Evolutionary conservation across 1,284 basidiomycete genomes (phyloP).

Genomic region (Exobasidium cylindrosporum): DNA sequence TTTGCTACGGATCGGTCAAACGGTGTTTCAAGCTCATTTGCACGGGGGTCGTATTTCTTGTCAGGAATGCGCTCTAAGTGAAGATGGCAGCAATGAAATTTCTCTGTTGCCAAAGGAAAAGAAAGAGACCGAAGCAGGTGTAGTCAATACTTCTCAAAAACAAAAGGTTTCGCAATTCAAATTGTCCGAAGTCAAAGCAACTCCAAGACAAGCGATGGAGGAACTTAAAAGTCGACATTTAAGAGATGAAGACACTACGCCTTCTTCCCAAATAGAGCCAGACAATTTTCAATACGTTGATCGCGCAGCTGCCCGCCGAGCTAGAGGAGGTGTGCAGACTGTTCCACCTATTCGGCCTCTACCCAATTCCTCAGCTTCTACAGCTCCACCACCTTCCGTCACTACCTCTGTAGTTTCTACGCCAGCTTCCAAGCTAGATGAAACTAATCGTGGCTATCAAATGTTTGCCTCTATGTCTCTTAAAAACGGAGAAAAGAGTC

Average conservation of each 20-base stretch:
- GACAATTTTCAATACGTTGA: not conserved
- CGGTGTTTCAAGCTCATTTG: conserved; percentile 23
- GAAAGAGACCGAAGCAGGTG: not conserved
- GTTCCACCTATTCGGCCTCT: not conserved
- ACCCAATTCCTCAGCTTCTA: not conserved
- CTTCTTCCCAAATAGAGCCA: not conserved
- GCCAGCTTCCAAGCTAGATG: not conserved
- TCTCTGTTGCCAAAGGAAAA: not conserved
- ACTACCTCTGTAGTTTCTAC: not conserved
- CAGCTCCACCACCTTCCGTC: not conserved
- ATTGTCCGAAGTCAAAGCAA: not conserved
- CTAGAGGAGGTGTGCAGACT: not conserved
- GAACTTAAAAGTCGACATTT: not conserved
- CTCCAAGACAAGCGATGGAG: not conserved
- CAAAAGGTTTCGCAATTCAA: not conserved
- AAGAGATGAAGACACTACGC: not conserved
- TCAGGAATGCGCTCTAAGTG: not conserved
- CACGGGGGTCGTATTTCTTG: not conserved
- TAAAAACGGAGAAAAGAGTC: not conserved
- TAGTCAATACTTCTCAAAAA: not conserved
- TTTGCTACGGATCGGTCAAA: conserved; percentile 19
- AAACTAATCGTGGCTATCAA: conserved; percentile 2
- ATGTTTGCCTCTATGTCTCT: not conserved
- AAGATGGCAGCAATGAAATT: not conserved
- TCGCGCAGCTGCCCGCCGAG: not conserved